These are phyloP conservation scores for Magnaporthiopsis incrustans DNA, from an alignment of 2,329 filamentous ascomycete species.

Conservation along the genomic window DNA sequence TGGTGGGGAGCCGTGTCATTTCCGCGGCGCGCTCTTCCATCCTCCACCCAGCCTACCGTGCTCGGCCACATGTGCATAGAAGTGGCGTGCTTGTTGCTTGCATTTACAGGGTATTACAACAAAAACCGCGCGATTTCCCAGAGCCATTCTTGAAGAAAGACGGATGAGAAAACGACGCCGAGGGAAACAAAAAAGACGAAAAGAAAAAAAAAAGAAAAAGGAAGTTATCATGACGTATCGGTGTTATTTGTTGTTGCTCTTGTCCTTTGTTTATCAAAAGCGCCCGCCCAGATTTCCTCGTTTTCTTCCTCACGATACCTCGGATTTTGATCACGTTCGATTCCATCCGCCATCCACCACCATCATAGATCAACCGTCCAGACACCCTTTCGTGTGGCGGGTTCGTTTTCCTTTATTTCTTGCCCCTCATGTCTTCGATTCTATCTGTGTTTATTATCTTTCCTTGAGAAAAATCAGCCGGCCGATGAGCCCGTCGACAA, in stretches of 20 bases:
- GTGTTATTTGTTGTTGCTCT: neutral
- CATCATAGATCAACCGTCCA: neutral
- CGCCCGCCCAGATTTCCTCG: neutral
- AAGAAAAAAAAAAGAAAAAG: neutral
- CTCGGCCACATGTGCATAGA: conserved; percentile 32
- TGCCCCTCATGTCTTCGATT: neutral
- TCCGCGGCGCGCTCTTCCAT: neutral
- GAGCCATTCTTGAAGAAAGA: neutral
- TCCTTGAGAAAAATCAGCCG: neutral
- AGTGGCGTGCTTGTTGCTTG: conserved; percentile 35
- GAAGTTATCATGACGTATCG: neutral
- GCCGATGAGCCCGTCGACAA: too few species aligned
- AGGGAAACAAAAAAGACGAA: neutral
- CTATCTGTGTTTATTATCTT: neutral
- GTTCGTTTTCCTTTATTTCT: neutral
- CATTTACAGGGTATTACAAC: conserved; percentile 39
- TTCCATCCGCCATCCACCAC: neutral
- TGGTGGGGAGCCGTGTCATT: neutral
- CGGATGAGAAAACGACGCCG: neutral
- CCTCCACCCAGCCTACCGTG: conserved; percentile 13
- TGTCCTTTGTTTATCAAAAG: neutral
- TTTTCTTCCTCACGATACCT: neutral
- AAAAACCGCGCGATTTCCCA: conserved; percentile 23
- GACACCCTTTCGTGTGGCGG: neutral
- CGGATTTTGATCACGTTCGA: neutral